Conservation (phyloP, 805 yeast species). For the Wickerhamomyces chambardii region DNA sequence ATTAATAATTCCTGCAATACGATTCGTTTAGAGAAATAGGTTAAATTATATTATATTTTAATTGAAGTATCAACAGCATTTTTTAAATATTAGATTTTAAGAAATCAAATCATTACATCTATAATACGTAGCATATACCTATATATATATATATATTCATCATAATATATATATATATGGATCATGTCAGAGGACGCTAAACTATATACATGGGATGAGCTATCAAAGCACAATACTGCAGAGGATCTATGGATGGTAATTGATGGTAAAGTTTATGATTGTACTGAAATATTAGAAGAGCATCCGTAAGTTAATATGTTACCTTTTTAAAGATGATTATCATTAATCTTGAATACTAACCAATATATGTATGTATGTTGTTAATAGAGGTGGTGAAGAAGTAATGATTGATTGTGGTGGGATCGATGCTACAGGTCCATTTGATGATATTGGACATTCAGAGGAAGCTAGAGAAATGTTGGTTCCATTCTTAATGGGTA, state of each 20-base stretch:
- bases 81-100: too few relatives aligned
- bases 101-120: too few relatives aligned
- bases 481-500: slow-evolving; percentile 64
- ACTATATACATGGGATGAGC: slow-evolving; percentile 54
- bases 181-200: slow-evolving; percentile 18
- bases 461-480: slow-evolving; percentile 87
- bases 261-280: slow-evolving; percentile 80
- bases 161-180: too few relatives aligned
- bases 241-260: slow-evolving; percentile 82
- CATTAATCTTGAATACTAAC: background rate
- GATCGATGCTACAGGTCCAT: slow-evolving; percentile 72
- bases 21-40: too few relatives aligned
- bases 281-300: slow-evolving; percentile 46
- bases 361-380: slow-evolving; percentile 2
- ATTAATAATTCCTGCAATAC: too few relatives aligned
- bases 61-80: too few relatives aligned
- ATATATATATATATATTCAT: too few relatives aligned
- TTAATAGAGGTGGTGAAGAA: slow-evolving; percentile 71
- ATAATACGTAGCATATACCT: too few relatives aligned
- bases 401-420: slow-evolving; percentile 79
- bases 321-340: too few relatives aligned
- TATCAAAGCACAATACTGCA: slow-evolving; percentile 62
- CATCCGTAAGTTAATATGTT: slow-evolving; percentile 39
- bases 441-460: slow-evolving; percentile 94
- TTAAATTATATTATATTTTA: too few relatives aligned